phyloP scores from a whole-genome alignment of 495 filamentous ascomycete species.

The Tuber magnatum region DNA sequence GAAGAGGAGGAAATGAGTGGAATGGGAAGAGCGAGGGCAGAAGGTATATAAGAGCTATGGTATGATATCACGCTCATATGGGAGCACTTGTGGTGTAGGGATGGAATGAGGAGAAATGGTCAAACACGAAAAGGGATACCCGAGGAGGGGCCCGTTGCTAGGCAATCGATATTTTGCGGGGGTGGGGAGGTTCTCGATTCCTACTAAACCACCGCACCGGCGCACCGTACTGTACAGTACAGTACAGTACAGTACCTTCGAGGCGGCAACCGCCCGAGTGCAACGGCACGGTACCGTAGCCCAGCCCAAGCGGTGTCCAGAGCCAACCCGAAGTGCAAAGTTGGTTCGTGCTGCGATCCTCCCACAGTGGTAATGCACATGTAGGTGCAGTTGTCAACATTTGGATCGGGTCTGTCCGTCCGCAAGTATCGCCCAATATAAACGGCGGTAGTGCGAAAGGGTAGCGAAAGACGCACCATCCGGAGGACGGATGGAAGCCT shows the following conservation, averaged over 20 bases:
- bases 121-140: not conserved
- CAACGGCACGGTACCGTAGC: not conserved
- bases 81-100: not conserved
- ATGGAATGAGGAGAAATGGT: not conserved
- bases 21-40: not conserved
- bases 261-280: not conserved
- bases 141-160: not conserved
- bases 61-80: not conserved
- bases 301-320: not conserved
- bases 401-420: not conserved
- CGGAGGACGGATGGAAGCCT: not conserved
- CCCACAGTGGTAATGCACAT: not conserved
- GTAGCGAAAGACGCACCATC: not conserved
- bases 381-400: not conserved
- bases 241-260: not conserved
- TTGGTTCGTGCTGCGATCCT: not conserved
- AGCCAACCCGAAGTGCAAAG: not conserved
- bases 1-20: not conserved
- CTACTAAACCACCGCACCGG: not conserved
- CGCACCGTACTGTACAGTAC: not conserved
- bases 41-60: not conserved
- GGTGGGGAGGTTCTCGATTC: not conserved
- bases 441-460: not conserved
- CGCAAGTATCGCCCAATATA: not conserved
- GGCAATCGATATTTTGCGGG: not conserved